Conservation (phyloP, 2,329 filamentous ascomycete genomes). For the Pseudogymnoascus sp. region DNA sequence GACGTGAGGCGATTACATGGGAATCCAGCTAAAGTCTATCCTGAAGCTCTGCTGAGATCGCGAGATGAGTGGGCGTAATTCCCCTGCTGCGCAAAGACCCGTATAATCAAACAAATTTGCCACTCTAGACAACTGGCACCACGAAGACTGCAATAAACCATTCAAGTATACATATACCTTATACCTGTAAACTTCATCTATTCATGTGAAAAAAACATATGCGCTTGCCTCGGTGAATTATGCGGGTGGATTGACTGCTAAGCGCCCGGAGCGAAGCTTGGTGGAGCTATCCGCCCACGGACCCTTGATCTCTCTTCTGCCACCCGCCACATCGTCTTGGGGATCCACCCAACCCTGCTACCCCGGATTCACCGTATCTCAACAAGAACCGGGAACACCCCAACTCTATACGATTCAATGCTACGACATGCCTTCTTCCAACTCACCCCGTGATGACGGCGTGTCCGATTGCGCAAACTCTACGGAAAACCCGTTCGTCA, state of each 20-base stretch:
- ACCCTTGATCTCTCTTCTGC: background rate
- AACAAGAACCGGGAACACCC: background rate
- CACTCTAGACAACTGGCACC: background rate
- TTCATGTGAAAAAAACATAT: background rate
- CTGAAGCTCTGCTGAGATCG: background rate
- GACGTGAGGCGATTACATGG: background rate
- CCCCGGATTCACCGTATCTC: background rate
- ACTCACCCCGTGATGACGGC: constrained; percentile 2
- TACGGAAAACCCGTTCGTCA: constrained; percentile 25
- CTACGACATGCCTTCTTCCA: constrained; percentile 1
- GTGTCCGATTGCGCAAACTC: constrained; percentile 12
- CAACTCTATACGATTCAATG: background rate
- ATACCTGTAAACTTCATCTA: background rate
- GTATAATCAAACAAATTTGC: background rate
- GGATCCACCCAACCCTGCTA: background rate
- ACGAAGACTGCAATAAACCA: background rate
- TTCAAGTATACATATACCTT: background rate
- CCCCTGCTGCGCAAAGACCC: background rate
- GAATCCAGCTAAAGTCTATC: background rate
- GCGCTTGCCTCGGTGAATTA: background rate
- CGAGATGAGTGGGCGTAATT: background rate
- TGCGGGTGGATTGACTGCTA: background rate
- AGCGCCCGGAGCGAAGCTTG: background rate
- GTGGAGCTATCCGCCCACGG: background rate
- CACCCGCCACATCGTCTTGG: background rate